Evolutionary conservation across 495 filamentous ascomycete species (phyloP), one percentile per base, ranked within the genome.

Genomic region (Schizothecium vesticola): DNA sequence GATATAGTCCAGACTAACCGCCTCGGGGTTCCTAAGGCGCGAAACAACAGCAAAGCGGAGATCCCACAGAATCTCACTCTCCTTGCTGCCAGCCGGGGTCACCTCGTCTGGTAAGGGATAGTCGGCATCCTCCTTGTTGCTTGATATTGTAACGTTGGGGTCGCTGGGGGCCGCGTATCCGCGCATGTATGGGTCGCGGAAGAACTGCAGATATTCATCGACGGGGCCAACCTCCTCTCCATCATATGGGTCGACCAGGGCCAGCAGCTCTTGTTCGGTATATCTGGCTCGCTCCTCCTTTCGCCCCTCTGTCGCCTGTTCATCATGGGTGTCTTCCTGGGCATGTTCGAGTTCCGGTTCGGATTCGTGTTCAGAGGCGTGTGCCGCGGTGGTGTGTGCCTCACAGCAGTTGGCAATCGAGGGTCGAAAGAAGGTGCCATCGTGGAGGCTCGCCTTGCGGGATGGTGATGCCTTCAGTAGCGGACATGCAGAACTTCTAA

Each of bases 141-240:
- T 77, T 3, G 83, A 82, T n/a, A 86, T 72, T 3, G 70, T 76
- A 26, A 86, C 65, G 24, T 75, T 67, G 5, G 82, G 81, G 1
- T 78, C 78, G 65, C 84, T 74, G 11, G 79, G 69, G 12, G 77
- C 74, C 28, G 80, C 80, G 70, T 84, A 84, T 55, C 79, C 76
- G 29, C 82, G 78, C 64, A 82, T 77, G 69, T 85, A 83, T 31
- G 80, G 82, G 59, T 81, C 84, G 62, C 70, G 78, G 55, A 81
- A 64, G 66, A 80, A 77, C 43, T 76, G 72, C 59, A 86, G 70
- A 61, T 83, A 76, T 28, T 85, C 83, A 13, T 84, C 80, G 19
- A 82, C 80, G 11, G 78, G 69, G n/a, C 74, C 70, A 19, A 69
- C 57, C n/a, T 71, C 70, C 21, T 73, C 76, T 64, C 76, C 79